Base-by-base conservation (phyloP, 495 filamentous ascomycete species). In the Tetracladium setigerum region DNA sequence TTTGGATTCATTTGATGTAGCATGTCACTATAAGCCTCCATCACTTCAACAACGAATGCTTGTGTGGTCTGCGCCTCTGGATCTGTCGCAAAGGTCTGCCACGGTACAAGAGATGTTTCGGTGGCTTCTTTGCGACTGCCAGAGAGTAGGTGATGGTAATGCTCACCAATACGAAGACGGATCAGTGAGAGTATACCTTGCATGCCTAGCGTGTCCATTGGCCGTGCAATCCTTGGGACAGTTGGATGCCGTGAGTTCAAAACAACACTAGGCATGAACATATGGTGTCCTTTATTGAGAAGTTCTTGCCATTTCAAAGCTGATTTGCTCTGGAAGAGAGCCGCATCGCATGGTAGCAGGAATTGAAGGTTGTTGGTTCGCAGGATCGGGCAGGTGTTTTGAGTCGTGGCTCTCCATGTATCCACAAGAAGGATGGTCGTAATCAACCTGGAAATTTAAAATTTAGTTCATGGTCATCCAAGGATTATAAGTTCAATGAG, bases 301-400 rank as follows among this genome's bases (percentile, higher is more conserved):
- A 74, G 54, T n/a, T 75, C 68, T 17, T 66, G 66, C 73, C 73
- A 77, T 44, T 66, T 68, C 32, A 58, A 61, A 0, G 73, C 67
- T 4, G 62, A 66, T 22, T 64, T 64, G 13, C 71, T 67, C 33
- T 58, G 58, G 55, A 72, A 77, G 7, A 77, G 68, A 7, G 59
- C 50, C 44, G 72, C 64, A 37, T 66, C 65, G 41, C 70, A 74
- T 11, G 73, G 71, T 9, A 72, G 61, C 12, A 73, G 66, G 36
- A 75, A 54, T 48, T 73, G 69, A 7, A 75, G 63, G 11, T 70
- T 63, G 38, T 74, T 70, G 11, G 71, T 68, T 2, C 62, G 58
- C 30, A 71, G 61, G 41, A 75, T 70, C 4, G 73, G 73, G 35
- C 66, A 66, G 14, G 67, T 69, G 16, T 69, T 72, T 30, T 74